These are phyloP conservation scores for Claviceps sp. DNA, from an alignment of 2,329 filamentous ascomycete genomes.

Conservation along the genomic window DNA sequence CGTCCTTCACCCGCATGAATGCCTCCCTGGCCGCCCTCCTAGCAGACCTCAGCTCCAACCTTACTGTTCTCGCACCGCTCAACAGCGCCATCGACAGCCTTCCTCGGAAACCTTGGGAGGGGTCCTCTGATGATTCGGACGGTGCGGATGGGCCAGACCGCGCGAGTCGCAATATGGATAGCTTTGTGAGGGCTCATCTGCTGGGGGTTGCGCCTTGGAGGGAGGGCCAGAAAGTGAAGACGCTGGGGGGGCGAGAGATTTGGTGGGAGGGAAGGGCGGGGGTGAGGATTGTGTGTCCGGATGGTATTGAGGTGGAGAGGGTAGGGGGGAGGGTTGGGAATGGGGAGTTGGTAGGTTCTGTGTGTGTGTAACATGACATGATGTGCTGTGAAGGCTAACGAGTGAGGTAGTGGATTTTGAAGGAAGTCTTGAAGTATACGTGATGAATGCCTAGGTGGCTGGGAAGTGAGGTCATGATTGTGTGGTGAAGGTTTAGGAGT, in stretches of 20 bases:
- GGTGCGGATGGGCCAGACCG: conserved; percentile 62
- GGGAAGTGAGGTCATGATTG: background rate
- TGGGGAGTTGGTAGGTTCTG: conserved; percentile 55
- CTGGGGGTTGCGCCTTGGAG: conserved; percentile 57
- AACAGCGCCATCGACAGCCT: conserved; percentile 70
- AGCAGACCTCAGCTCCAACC: conserved; percentile 51
- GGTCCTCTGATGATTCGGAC: conserved; percentile 50
- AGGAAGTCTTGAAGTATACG: conserved; percentile 34
- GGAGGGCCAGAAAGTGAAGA: conserved; percentile 50
- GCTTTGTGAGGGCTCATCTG: conserved; percentile 80
- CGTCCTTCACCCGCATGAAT: conserved; percentile 65
- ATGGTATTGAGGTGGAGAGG: conserved; percentile 60
- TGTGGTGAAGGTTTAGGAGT: background rate
- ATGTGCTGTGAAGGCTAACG: background rate
- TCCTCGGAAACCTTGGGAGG: conserved; percentile 77
- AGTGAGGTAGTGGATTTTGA: conserved; percentile 47
- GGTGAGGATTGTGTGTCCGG: conserved; percentile 63
- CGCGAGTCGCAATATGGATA: conserved; percentile 60
- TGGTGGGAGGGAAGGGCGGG: conserved; percentile 71
- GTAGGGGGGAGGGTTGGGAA: conserved; percentile 69
- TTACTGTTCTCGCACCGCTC: conserved; percentile 75
- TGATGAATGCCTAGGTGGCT: conserved; percentile 2
- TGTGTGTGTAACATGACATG: background rate
- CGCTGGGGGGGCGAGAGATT: conserved; percentile 49
- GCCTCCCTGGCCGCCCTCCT: conserved; percentile 55